Evolutionary conservation across 495 filamentous ascomycete genomes (phyloP).

Genomic region (Jackrogersella multiformis): DNA sequence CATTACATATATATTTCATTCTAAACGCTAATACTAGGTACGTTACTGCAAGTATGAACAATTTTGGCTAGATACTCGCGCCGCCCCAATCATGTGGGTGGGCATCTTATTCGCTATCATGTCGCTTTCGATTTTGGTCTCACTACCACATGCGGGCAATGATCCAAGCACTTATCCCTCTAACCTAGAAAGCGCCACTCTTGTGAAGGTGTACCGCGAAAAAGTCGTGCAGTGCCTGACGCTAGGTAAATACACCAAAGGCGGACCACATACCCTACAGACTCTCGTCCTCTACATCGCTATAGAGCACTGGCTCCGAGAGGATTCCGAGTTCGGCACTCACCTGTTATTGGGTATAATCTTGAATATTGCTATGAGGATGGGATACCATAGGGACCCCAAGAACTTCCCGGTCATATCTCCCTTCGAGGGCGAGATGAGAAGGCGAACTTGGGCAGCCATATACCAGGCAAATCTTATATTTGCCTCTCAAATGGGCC

Average conservation of each 20-base stretch:
- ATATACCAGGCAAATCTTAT: conserved; percentile 44
- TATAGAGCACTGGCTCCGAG: conserved; percentile 42
- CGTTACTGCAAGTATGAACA: conserved; percentile 39
- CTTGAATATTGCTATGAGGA: conserved; percentile 60
- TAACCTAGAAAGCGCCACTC: conserved; percentile 1
- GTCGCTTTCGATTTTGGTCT: conserved; percentile 30
- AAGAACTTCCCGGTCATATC: conserved; percentile 61
- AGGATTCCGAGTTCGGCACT: conserved; percentile 45
- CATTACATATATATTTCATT: neutral
- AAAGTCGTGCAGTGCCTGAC: conserved; percentile 51
- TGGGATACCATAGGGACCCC: conserved; percentile 66
- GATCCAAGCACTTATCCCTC: neutral
- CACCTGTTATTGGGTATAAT: conserved; percentile 48
- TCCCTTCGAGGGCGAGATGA: conserved; percentile 44
- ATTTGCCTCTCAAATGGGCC: conserved; percentile 47
- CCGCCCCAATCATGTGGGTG: conserved; percentile 46
- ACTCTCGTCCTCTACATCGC: conserved; percentile 45
- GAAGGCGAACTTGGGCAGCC: conserved; percentile 51
- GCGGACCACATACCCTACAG: conserved; percentile 47
- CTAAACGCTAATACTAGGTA: neutral
- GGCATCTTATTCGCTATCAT: conserved; percentile 48
- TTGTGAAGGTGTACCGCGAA: conserved; percentile 39
- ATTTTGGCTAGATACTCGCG: conserved; percentile 43
- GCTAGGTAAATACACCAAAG: conserved; percentile 47
- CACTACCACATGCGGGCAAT: conserved; percentile 12